Percentiles rank a stretch among this genome's conserved stretches.
These are phyloP conservation scores for Lasiodiplodia theobromae DNA, from an alignment of 2,329 filamentous ascomycete genomes.

Conservation along the genomic window DNA sequence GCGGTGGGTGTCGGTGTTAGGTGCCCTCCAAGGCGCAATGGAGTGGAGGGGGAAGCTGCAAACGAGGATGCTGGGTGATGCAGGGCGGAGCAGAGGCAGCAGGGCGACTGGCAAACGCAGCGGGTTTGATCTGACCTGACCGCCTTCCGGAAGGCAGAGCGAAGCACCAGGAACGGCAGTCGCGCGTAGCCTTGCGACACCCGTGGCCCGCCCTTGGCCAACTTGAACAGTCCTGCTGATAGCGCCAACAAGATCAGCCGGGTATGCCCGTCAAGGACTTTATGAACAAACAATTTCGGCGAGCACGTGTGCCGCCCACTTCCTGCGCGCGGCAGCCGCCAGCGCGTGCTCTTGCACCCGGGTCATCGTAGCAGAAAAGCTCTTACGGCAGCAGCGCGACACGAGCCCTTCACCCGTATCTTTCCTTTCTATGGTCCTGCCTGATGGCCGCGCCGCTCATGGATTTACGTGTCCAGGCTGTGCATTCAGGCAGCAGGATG, in stretches of 20 bases:
- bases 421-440: constrained; percentile 15
- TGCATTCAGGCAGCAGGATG: constrained; percentile 4
- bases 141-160: background rate
- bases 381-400: constrained; percentile 18
- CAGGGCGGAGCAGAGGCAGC: background rate
- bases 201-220: background rate
- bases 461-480: constrained; percentile 2
- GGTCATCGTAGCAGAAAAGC: constrained; percentile 18
- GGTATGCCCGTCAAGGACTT: background rate
- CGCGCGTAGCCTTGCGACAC: constrained; percentile 11
- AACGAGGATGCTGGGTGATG: background rate
- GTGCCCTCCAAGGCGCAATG: background rate
- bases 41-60: background rate
- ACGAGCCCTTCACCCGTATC: constrained; percentile 16
- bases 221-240: background rate
- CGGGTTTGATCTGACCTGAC: background rate
- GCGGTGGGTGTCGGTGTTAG: background rate
- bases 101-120: background rate
- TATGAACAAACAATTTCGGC: background rate
- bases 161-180: constrained; percentile 2
- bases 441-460: constrained; percentile 25
- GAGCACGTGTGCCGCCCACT: background rate
- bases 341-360: constrained; percentile 15
- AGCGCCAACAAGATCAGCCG: constrained; percentile 11
- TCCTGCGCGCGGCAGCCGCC: constrained; percentile 11